Conservation (phyloP, 108 stramenopile genomes). For the Asterionellopsis glacialis region DNA sequence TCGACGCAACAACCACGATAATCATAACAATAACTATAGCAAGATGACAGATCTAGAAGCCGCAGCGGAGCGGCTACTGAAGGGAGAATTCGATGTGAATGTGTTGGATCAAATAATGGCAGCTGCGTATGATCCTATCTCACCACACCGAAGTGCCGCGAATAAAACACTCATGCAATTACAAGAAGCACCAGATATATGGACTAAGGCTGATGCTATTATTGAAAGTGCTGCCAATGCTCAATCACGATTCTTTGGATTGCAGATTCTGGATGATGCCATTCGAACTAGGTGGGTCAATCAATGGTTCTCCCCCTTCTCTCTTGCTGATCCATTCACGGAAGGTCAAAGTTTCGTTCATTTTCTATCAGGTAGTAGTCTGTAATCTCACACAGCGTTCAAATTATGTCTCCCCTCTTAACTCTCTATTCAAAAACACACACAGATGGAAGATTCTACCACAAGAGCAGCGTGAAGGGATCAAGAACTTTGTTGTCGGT, state of each 20-base stretch:
- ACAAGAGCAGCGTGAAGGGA: constrained; percentile 91
- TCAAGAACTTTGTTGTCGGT: constrained; percentile 94
- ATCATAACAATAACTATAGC: too few relatives aligned
- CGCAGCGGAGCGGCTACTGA: too few relatives aligned
- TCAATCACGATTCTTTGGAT: constrained; percentile 83
- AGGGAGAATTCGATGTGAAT: constrained; percentile 70
- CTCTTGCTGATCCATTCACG: not conserved
- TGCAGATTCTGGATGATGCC: constrained; percentile 86
- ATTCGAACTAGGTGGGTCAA: constrained; percentile 72
- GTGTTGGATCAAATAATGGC: constrained; percentile 80
- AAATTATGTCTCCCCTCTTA: not conserved
- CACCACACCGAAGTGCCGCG: constrained; percentile 74
- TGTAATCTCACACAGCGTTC: not conserved
- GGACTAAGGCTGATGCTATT: constrained; percentile 85
- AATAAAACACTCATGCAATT: constrained; percentile 90
- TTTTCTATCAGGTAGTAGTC: not conserved
- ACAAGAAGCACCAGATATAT: constrained; percentile 76
- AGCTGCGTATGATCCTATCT: constrained; percentile 76
- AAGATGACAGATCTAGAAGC: too few relatives aligned
- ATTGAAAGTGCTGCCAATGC: constrained; percentile 78
- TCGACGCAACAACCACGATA: too few relatives aligned
- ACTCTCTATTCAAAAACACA: not conserved
- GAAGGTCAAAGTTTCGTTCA: not conserved
- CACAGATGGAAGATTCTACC: constrained; percentile 89
- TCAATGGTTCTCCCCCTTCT: too few relatives aligned